A percentile compares a stretch with the other conserved stretches of the same genome.
Conservation (phyloP, 306 rosid genomes). For the Prosopis cineraria region DNA sequence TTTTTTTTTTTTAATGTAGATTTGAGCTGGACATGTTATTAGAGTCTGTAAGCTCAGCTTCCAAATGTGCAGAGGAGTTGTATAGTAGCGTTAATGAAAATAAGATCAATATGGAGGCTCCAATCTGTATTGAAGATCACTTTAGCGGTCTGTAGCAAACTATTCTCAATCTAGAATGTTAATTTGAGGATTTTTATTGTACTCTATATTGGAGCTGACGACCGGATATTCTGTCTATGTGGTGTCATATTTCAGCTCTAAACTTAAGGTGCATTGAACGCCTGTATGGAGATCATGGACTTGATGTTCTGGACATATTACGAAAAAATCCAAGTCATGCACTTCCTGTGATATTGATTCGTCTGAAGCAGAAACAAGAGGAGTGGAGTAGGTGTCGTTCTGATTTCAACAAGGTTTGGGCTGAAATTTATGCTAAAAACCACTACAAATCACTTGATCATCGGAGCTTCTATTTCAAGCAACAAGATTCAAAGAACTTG, state of each 20-base stretch:
- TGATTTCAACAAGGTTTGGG: constrained; percentile 98
- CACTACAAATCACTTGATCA: constrained; percentile 98
- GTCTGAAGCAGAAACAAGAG: constrained; percentile 96
- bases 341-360: constrained; percentile 82
- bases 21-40: constrained; percentile 98
- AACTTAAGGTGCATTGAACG: constrained; percentile 97
- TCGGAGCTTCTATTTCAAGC: constrained; percentile 98
- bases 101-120: constrained; percentile 58
- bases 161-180: constrained; percentile 25
- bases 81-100: constrained; percentile 67
- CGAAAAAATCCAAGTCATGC: constrained; percentile 84
- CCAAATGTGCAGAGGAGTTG: constrained; percentile 85
- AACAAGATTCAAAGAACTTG: constrained; percentile 97
- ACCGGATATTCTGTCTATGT: constrained; percentile 19
- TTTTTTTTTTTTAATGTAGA: constrained; percentile 49
- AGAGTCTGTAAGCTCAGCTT: constrained; percentile 90
- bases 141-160: constrained; percentile 70
- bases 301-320: constrained; percentile 89
- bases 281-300: constrained; percentile 96
- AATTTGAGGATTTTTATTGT: neutral
- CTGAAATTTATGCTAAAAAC: constrained; percentile 91
- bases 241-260: constrained; percentile 56
- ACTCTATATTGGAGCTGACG: constrained; percentile 19
- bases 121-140: constrained; percentile 72
- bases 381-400: constrained; percentile 94